Conservation (phyloP, 257 asterid species). For the Salvia miltiorrhiza region DNA sequence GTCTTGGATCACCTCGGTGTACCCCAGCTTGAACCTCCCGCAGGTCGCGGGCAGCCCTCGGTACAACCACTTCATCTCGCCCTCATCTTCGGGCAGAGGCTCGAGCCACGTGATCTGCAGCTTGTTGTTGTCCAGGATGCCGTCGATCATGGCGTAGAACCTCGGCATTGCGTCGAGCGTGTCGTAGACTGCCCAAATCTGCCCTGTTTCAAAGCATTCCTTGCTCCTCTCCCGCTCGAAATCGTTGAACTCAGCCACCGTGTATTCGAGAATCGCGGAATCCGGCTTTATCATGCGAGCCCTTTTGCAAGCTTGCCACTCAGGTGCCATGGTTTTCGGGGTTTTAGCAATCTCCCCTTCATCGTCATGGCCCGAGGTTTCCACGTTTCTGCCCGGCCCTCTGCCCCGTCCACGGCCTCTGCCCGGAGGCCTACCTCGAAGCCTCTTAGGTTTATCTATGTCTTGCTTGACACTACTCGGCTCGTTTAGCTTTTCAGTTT, state of each 20-base stretch:
- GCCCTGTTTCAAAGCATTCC: slow-evolving; percentile 39
- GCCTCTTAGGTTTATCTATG: neutral
- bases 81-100: slow-evolving; percentile 36
- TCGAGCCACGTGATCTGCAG: slow-evolving; percentile 59
- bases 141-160: slow-evolving; percentile 46
- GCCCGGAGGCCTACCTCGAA: neutral
- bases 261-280: slow-evolving; percentile 31
- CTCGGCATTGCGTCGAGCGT: slow-evolving; percentile 65
- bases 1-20: slow-evolving; percentile 31
- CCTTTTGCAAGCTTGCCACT: too few species aligned
- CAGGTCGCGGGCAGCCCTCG: slow-evolving; percentile 54
- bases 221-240: slow-evolving; percentile 40
- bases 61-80: slow-evolving; percentile 41
- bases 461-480: too few species aligned
- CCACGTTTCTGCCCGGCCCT: neutral
- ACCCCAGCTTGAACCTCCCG: slow-evolving; percentile 49
- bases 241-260: slow-evolving; percentile 44
- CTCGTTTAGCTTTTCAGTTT: neutral
- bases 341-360: neutral
- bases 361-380: neutral
- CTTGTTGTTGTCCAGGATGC: slow-evolving; percentile 28
- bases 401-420: neutral
- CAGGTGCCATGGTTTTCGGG: too few species aligned
- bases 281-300: slow-evolving; percentile 1
- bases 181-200: slow-evolving; percentile 71